Evolutionary conservation across 805 yeast genomes (phyloP).

Genomic region (Komagataella mondaviorum): DNA sequence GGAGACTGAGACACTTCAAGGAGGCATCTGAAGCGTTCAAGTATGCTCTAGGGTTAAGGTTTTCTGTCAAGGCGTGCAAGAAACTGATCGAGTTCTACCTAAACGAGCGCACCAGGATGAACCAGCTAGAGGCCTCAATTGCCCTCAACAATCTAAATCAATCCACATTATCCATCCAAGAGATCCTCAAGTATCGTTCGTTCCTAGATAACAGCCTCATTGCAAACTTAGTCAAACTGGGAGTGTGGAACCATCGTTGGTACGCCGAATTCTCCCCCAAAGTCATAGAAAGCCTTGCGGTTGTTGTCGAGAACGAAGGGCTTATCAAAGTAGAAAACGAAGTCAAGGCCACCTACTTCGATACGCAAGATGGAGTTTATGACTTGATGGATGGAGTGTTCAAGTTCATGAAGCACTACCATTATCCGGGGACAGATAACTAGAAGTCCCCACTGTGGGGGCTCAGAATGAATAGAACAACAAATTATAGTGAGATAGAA

Average conservation of each 20-base stretch:
- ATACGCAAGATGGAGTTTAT: conserved; percentile 37
- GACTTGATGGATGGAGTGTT: conserved; percentile 42
- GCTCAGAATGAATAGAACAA: neutral
- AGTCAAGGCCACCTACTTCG: conserved; percentile 50
- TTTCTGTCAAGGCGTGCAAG: conserved; percentile 69
- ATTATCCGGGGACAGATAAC: conserved; percentile 2
- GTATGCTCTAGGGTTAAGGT: conserved; percentile 57
- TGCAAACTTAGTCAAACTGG: conserved; percentile 56
- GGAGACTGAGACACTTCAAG: conserved; percentile 69
- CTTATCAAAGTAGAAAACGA: conserved; percentile 62
- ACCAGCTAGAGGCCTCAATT: conserved; percentile 10
- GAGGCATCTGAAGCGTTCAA: conserved; percentile 83
- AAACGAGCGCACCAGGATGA: conserved; percentile 27
- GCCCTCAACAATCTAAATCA: conserved; percentile 4
- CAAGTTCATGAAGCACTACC: conserved; percentile 29
- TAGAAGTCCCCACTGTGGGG: neutral
- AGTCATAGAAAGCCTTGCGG: conserved; percentile 41
- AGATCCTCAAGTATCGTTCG: conserved; percentile 20
- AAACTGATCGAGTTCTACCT: conserved; percentile 57
- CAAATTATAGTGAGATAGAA: neutral
- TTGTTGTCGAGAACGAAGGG: conserved; percentile 65
- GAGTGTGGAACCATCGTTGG: conserved; percentile 99
- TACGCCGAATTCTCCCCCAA: conserved; percentile 79
- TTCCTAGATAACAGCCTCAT: conserved; percentile 44
- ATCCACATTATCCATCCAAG: conserved; percentile 7